phyloP scores from a whole-genome alignment of 768 basidiomycete species.

The Boletus sensibilis region DNA sequence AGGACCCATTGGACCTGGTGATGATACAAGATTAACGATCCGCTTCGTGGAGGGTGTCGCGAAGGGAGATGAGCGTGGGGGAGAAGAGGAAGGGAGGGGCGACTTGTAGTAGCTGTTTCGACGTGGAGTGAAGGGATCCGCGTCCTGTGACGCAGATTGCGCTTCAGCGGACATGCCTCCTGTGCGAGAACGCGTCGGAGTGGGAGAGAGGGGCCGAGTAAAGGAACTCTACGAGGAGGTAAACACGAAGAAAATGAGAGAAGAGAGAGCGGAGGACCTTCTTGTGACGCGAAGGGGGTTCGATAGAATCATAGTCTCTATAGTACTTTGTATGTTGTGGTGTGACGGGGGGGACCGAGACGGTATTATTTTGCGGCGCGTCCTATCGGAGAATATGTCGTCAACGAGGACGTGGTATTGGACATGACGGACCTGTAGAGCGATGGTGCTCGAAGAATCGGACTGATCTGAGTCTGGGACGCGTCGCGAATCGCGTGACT shows the following conservation, averaged over 20 bases:
- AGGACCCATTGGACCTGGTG: constrained; percentile 74
- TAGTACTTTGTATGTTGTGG: constrained; percentile 64
- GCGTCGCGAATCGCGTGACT: constrained; percentile 56
- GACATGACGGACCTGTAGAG: constrained; percentile 41
- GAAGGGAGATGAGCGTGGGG: constrained; percentile 56
- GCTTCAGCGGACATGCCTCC: constrained; percentile 31
- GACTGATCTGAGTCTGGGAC: constrained; percentile 32
- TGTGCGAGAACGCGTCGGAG: constrained; percentile 38
- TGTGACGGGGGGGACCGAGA: constrained; percentile 44
- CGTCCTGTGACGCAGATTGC: constrained; percentile 34
- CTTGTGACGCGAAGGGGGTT: constrained; percentile 32
- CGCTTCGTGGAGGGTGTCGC: constrained; percentile 59
- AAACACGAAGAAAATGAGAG: not conserved
- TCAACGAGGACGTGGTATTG: constrained; percentile 17
- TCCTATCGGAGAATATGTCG: constrained; percentile 23
- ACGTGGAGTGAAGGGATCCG: constrained; percentile 52
- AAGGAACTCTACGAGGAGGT: constrained; percentile 18
- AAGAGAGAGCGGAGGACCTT: constrained; percentile 19
- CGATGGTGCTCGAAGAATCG: constrained; percentile 29
- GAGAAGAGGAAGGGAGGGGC: constrained; percentile 61
- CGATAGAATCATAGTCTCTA: constrained; percentile 39
- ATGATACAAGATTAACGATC: constrained; percentile 76
- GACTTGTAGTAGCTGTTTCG: constrained; percentile 42
- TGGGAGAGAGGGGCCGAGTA: constrained; percentile 46
- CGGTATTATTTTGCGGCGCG: constrained; percentile 27